phyloP scores from a whole-genome alignment of 2,329 filamentous ascomycete genomes.

The Trichoderma sp. region DNA sequence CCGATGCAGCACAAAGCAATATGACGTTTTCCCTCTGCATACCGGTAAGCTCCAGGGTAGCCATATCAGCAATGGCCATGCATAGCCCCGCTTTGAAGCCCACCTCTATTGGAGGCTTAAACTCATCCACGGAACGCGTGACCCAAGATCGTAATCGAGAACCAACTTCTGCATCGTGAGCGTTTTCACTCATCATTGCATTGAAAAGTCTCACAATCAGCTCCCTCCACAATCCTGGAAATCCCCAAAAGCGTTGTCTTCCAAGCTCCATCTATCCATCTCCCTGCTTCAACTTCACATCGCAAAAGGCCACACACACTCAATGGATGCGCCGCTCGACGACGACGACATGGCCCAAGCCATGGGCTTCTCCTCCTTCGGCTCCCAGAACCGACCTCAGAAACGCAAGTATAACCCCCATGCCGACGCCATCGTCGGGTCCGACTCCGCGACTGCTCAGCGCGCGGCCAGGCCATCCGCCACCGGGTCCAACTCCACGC shows the following conservation, averaged over 20 bases:
- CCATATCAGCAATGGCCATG: background rate
- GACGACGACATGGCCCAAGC: conserved; percentile 55
- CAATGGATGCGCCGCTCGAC: conserved; percentile 23
- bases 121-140: conserved; percentile 6
- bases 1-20: background rate
- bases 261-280: background rate
- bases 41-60: background rate
- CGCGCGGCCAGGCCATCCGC: conserved; percentile 27
- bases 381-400: conserved; percentile 49
- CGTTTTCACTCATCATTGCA: background rate
- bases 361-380: conserved; percentile 75
- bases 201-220: background rate
- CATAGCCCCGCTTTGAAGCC: background rate
- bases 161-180: background rate
- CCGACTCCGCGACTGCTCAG: conserved; percentile 30
- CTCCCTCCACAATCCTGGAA: background rate
- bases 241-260: background rate
- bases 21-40: background rate
- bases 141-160: background rate
- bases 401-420: conserved; percentile 65
- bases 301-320: background rate
- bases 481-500: conserved; percentile 41
- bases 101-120: conserved; percentile 1
- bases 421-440: conserved; percentile 43
- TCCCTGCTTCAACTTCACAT: background rate